A percentile compares a stretch with the other conserved stretches of the same genome.
Evolutionary conservation across 176 grass and related monocot genomes (phyloP).

Genomic region (Carex scoparia): DNA sequence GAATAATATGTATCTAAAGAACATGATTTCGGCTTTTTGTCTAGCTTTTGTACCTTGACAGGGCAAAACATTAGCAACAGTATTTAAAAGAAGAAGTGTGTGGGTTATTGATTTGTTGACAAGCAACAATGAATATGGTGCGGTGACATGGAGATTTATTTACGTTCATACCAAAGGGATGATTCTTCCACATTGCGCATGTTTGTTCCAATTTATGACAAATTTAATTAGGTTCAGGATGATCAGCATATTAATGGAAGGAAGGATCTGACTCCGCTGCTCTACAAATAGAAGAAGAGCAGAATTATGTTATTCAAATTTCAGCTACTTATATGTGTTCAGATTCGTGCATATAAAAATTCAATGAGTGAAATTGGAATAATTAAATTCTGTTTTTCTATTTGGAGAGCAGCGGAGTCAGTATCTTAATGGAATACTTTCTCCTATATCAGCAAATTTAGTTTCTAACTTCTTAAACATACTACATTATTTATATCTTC

Average conservation of each 20-base stretch:
- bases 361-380: too few species aligned
- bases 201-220: background rate
- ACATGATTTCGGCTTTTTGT: background rate
- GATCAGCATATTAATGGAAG: background rate
- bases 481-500: too few species aligned
- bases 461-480: too few species aligned
- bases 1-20: background rate
- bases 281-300: too few species aligned
- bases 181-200: background rate
- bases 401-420: too few species aligned
- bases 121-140: background rate
- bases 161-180: background rate
- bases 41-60: background rate
- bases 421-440: background rate
- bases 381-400: too few species aligned
- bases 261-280: too few species aligned
- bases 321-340: too few species aligned
- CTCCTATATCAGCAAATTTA: too few species aligned
- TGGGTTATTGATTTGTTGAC: background rate
- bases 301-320: too few species aligned
- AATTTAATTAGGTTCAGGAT: background rate
- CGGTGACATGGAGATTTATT: too few species aligned
- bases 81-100: background rate
- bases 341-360: too few species aligned
- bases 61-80: background rate